A percentile compares a stretch with the other conserved stretches of the same genome.
Conservation (phyloP, 1,284 basidiomycete genomes). For the Calocybe gambosa region DNA sequence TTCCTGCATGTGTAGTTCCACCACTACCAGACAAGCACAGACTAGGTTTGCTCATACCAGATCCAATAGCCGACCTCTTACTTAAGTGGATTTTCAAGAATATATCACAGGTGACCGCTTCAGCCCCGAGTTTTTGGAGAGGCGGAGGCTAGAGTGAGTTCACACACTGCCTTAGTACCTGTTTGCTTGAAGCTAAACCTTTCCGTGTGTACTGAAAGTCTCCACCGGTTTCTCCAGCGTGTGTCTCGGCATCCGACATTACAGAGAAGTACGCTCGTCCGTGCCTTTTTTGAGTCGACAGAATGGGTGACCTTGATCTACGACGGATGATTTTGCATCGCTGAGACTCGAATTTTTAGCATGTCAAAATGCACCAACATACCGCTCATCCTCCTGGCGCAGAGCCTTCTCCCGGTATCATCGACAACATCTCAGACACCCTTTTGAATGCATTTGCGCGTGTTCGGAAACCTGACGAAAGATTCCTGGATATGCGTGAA, state of each 20-base stretch:
- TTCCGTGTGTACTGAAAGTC: slow-evolving; percentile 55
- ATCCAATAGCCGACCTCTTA: background rate
- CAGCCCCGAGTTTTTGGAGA: slow-evolving; percentile 94
- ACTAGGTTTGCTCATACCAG: slow-evolving; percentile 56
- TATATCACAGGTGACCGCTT: slow-evolving; percentile 98
- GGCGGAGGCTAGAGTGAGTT: slow-evolving; percentile 80
- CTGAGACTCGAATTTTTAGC: slow-evolving; percentile 38
- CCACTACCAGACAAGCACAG: slow-evolving; percentile 96
- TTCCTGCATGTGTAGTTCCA: slow-evolving; percentile 94
- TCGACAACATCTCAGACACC: slow-evolving; percentile 94
- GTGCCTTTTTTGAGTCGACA: slow-evolving; percentile 91
- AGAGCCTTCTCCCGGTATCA: slow-evolving; percentile 73
- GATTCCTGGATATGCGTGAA: slow-evolving; percentile 89
- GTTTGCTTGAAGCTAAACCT: slow-evolving; percentile 9
- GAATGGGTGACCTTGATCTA: slow-evolving; percentile 78
- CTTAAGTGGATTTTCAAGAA: slow-evolving; percentile 43
- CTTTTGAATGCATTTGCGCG: slow-evolving; percentile 93
- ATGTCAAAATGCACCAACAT: slow-evolving; percentile 94
- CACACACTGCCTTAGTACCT: background rate
- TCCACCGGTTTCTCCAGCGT: slow-evolving; percentile 90
- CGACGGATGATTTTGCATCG: slow-evolving; percentile 7
- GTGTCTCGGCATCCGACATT: slow-evolving; percentile 90
- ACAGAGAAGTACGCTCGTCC: slow-evolving; percentile 85
- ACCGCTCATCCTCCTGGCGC: slow-evolving; percentile 81
- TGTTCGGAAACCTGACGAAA: slow-evolving; percentile 94